Evolutionary conservation across 768 basidiomycete species (phyloP).

Genomic region (Tulasnella calospora): DNA sequence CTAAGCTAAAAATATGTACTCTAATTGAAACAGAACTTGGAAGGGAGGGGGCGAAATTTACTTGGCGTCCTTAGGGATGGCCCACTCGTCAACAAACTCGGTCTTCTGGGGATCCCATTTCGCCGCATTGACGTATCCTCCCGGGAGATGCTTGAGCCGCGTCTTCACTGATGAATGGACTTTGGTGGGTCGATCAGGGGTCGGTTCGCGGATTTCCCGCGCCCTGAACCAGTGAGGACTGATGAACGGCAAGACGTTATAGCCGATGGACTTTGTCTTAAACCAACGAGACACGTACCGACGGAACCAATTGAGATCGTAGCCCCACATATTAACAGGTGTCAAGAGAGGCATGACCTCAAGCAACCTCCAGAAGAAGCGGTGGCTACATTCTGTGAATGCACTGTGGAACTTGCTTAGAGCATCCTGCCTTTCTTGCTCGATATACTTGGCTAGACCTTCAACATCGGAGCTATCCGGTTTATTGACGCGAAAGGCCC

Average conservation of each 20-base stretch:
- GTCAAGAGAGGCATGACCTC: not conserved
- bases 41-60: no score
- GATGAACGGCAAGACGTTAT: not conserved
- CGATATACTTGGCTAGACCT: slow-evolving; percentile 15
- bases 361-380: slow-evolving; percentile 10
- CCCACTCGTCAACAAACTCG: slow-evolving; percentile 16
- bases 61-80: not conserved
- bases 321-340: not conserved
- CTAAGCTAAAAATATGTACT: not conserved
- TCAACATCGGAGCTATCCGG: not conserved
- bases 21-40: not conserved
- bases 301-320: not conserved
- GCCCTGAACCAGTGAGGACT: slow-evolving; percentile 9
- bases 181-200: not conserved
- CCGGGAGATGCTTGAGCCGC: not conserved
- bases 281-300: not conserved
- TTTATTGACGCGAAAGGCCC: not conserved
- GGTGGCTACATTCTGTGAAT: not conserved
- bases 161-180: slow-evolving; percentile 21
- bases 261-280: not conserved
- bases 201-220: not conserved
- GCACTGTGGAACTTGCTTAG: slow-evolving; percentile 14
- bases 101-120: not conserved
- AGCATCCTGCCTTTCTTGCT: slow-evolving; percentile 17
- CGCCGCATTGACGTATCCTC: slow-evolving; percentile 2